A percentile compares a stretch with the other conserved stretches of the same genome.
These are phyloP conservation scores for Microbotryum scabiosae DNA, from an alignment of 1,284 basidiomycete genomes.

Conservation along the genomic window DNA sequence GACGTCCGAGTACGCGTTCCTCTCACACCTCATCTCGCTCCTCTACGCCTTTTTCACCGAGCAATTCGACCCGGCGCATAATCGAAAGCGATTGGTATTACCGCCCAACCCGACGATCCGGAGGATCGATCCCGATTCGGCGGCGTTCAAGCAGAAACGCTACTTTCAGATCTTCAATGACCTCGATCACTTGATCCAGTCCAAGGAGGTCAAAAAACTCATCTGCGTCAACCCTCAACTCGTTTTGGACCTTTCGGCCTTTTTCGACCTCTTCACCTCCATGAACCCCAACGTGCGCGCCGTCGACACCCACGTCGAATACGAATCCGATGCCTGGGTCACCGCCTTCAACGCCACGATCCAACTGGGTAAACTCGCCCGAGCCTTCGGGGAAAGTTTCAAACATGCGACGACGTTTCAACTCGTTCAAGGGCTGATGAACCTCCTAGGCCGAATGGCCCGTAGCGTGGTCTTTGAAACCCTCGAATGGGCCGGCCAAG, in stretches of 20 bases:
- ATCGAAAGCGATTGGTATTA: conserved; percentile 55
- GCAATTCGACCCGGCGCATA: conserved; percentile 48
- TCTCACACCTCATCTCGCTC: conserved; percentile 66
- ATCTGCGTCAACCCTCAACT: conserved; percentile 13
- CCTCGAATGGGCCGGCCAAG: conserved; percentile 55
- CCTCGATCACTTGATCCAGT: conserved; percentile 34
- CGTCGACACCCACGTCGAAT: conserved; percentile 73
- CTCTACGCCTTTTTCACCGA: conserved; percentile 83
- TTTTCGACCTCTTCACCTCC: conserved; percentile 83
- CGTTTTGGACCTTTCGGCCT: conserved; percentile 51
- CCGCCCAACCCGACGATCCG: conserved; percentile 39
- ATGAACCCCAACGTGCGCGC: conserved; percentile 83
- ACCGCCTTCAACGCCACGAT: conserved; percentile 86
- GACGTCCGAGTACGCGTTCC: conserved; percentile 60
- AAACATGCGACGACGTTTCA: conserved; percentile 51
- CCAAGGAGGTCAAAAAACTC: conserved; percentile 25
- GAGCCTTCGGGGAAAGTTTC: conserved; percentile 77
- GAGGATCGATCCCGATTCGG: conserved; percentile 61
- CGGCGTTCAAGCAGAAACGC: conserved; percentile 82
- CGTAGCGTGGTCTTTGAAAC: conserved; percentile 53
- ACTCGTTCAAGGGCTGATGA: conserved; percentile 59
- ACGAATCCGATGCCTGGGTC: conserved; percentile 89
- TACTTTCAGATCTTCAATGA: conserved; percentile 47
- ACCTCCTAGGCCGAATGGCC: conserved; percentile 64
- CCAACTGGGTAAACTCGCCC: conserved; percentile 75